phyloP scores from a whole-genome alignment of 345 rosid genomes.

The Geranium rotundifolium region DNA sequence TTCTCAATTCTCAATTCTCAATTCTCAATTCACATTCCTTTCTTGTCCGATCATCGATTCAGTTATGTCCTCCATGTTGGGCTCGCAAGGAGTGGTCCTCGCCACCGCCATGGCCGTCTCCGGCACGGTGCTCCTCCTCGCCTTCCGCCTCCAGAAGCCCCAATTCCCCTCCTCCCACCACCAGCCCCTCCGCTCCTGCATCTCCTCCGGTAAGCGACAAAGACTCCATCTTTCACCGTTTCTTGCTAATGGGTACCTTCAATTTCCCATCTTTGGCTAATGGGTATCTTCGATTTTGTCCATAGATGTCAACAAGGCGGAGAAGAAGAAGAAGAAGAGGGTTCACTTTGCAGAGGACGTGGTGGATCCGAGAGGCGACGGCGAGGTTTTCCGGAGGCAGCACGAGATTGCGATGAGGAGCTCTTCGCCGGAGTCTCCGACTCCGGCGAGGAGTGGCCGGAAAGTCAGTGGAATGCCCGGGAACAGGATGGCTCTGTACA shows the following conservation, averaged over 20 bases:
- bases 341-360: constrained; percentile 54
- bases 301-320: constrained; percentile 19
- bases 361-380: constrained; percentile 40
- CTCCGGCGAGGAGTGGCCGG: constrained; percentile 9
- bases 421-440: neutral
- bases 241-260: neutral
- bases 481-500: constrained; percentile 56
- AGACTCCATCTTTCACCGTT: neutral
- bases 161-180: constrained; percentile 11
- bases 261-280: no score
- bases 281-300: neutral
- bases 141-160: constrained; percentile 50
- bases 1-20: no score
- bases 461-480: constrained; percentile 41
- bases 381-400: constrained; percentile 35
- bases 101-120: constrained; percentile 81
- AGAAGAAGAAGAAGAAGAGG: constrained; percentile 26
- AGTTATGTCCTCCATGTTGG: constrained; percentile 37
- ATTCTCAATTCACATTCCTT: no score
- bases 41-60: neutral
- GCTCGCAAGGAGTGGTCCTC: constrained; percentile 47
- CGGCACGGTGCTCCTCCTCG: constrained; percentile 61
- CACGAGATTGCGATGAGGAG: constrained; percentile 3
- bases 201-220: constrained; percentile 33
- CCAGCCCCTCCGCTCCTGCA: constrained; percentile 39